Conservation (phyloP, 169 alveolate genomes). For the Plasmodium falciparum region DNA sequence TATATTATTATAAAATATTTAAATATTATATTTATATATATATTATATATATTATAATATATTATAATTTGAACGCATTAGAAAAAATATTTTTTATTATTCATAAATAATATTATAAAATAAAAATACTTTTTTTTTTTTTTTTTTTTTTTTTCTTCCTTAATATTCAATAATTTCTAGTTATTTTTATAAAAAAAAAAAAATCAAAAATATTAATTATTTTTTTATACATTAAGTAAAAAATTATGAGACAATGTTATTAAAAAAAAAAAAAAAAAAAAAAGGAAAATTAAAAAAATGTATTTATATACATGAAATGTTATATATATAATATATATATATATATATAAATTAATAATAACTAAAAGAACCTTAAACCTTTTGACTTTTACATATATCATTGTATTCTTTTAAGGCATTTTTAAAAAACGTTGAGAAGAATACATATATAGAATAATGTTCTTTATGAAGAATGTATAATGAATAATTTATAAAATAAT, state of each 20-base stretch:
- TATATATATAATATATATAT: neutral
- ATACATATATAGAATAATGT: conserved; percentile 67
- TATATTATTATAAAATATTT: too few species aligned
- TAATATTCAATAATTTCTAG: too few species aligned
- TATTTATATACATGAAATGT: neutral
- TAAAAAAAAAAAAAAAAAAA: neutral
- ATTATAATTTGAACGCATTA: too few species aligned
- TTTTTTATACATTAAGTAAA: too few species aligned
- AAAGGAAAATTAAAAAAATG: neutral
- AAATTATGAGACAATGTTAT: too few species aligned
- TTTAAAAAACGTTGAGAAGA: conserved; percentile 61
- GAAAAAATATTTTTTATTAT: too few species aligned
- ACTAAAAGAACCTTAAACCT: neutral
- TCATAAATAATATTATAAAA: too few species aligned
- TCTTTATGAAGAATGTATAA: conserved; percentile 62
- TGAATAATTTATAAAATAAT: conserved; percentile 56
- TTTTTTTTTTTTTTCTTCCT: too few species aligned
- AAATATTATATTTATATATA: too few species aligned
- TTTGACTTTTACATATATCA: conserved; percentile 29
- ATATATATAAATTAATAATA: neutral
- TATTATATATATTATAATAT: too few species aligned
- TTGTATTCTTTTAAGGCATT: conserved; percentile 56
- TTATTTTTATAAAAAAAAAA: neutral
- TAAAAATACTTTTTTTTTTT: too few species aligned
- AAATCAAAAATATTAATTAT: neutral